These are phyloP conservation scores for Erysimum cheiri DNA, from an alignment of 441 rosid species.

Conservation along the genomic window DNA sequence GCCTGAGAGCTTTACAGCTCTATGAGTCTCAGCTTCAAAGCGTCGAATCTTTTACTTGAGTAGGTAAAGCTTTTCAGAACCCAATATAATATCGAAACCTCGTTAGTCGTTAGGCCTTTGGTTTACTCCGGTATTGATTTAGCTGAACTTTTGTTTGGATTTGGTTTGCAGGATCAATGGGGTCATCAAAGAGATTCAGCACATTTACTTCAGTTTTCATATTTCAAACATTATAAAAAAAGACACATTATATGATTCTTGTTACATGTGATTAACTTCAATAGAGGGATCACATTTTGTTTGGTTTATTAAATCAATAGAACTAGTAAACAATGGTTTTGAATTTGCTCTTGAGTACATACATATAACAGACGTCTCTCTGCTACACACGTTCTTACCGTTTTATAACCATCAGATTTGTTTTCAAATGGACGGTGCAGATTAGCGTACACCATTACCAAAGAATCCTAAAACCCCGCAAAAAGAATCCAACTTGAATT, in stretches of 20 bases:
- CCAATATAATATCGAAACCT: neutral
- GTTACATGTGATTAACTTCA: constrained; percentile 47
- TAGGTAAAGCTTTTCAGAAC: constrained; percentile 19
- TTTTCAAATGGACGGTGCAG: constrained; percentile 30
- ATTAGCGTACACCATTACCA: neutral
- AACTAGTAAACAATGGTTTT: neutral
- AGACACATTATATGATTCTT: constrained; percentile 43
- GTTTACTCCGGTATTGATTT: constrained; percentile 35
- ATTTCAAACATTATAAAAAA: constrained; percentile 21
- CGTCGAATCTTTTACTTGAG: constrained; percentile 44
- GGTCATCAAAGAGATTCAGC: constrained; percentile 41
- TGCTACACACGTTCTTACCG: neutral
- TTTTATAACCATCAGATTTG: constrained; percentile 22
- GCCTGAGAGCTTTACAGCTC: constrained; percentile 47
- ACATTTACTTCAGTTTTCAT: constrained; percentile 30
- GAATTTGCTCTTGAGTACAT: neutral
- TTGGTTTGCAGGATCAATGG: constrained; percentile 55
- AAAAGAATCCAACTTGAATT: neutral
- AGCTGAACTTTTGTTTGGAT: constrained; percentile 54
- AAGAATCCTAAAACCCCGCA: neutral
- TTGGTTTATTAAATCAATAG: constrained; percentile 7
- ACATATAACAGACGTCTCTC: neutral
- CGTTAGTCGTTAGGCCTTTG: neutral
- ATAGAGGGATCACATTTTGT: constrained; percentile 42
- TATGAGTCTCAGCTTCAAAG: constrained; percentile 50